Percentiles rank a stretch among this genome's conserved stretches.
Evolutionary conservation across 2,329 filamentous ascomycete genomes (phyloP).

Genomic region (Fusarium neocosmosporiellum): DNA sequence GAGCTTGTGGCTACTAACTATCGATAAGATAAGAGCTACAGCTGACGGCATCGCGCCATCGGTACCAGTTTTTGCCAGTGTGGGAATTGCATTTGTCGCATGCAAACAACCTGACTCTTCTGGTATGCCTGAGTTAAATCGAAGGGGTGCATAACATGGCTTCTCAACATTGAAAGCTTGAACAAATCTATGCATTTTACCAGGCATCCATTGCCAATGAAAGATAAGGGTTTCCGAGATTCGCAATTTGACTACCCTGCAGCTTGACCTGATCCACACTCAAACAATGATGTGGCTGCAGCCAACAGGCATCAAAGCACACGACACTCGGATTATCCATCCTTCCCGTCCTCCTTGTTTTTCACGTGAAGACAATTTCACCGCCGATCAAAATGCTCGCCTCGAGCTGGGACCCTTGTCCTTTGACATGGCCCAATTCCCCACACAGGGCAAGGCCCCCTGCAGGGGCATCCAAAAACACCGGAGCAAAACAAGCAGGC

Average conservation of each 20-base stretch:
- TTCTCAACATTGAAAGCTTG: background rate
- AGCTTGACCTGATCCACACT: background rate
- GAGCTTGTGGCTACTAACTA: background rate
- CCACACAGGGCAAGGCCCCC: background rate
- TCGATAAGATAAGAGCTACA: background rate
- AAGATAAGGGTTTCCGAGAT: background rate
- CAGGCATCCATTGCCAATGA: background rate
- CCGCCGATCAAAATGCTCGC: background rate
- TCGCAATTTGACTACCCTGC: background rate
- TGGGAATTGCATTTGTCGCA: background rate
- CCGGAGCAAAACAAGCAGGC: background rate
- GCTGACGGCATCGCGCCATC: background rate
- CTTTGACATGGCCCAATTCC: background rate
- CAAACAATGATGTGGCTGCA: background rate
- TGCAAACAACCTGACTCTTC: background rate
- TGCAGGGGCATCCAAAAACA: background rate
- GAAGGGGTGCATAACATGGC: background rate
- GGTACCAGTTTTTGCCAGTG: background rate
- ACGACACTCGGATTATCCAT: background rate
- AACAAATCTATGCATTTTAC: background rate
- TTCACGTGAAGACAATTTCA: conserved; percentile 12
- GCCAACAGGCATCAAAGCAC: background rate
- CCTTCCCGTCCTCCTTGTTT: background rate
- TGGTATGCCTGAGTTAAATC: background rate
- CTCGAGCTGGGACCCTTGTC: background rate